Conservation (phyloP, 2,329 filamentous ascomycete genomes). For the Colletotrichum orbiculare region DNA sequence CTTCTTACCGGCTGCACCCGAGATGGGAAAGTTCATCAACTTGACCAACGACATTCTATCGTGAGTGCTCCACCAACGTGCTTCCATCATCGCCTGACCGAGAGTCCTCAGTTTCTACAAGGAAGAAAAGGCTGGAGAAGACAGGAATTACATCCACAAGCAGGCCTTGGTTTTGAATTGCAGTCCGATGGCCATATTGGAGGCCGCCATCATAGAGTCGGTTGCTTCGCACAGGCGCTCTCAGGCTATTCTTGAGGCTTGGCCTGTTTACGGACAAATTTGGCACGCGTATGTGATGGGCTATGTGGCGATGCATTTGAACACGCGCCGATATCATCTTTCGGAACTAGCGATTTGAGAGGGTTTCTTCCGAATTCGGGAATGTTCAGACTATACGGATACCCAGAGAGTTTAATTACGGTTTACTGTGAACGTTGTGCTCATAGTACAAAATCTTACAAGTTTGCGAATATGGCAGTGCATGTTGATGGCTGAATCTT, state of each 20-base stretch:
- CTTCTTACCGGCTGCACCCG: slow-evolving; percentile 43
- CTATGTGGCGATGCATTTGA: slow-evolving; percentile 39
- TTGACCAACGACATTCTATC: slow-evolving; percentile 44
- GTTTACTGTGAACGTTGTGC: no score
- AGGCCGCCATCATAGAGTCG: slow-evolving; percentile 27
- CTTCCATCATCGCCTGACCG: not conserved
- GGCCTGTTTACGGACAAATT: slow-evolving; percentile 38
- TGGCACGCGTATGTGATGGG: slow-evolving; percentile 43
- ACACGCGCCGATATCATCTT: slow-evolving; percentile 31
- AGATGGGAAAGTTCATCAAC: slow-evolving; percentile 42
- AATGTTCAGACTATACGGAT: no score
- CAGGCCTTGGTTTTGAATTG: slow-evolving; percentile 25
- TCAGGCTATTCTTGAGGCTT: slow-evolving; percentile 36
- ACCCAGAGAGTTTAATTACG: no score
- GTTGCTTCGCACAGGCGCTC: slow-evolving; percentile 37
- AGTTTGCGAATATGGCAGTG: no score
- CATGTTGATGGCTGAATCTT: no score
- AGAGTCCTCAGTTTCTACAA: slow-evolving; percentile 42
- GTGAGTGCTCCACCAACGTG: slow-evolving; percentile 34
- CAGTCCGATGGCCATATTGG: slow-evolving; percentile 19
- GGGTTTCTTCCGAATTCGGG: no score
- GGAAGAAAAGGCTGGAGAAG: slow-evolving; percentile 43
- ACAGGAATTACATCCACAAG: slow-evolving; percentile 42
- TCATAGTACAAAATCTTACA: no score
- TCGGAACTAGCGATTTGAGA: slow-evolving; percentile 19